Evolutionary conservation across 768 basidiomycete genomes (phyloP).

Genomic region (Hypholoma sublateritium): DNA sequence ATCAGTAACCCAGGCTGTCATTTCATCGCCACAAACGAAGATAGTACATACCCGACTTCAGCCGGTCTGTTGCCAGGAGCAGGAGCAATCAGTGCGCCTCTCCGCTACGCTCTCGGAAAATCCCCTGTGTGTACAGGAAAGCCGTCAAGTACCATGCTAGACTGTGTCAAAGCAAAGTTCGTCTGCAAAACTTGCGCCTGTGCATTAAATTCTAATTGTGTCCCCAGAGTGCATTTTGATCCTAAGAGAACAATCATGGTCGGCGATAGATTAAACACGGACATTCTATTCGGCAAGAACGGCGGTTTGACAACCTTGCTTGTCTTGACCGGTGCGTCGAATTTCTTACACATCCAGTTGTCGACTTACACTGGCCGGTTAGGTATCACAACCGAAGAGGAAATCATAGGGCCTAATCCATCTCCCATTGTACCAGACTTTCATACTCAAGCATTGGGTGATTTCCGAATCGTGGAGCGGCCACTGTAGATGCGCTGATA

Average conservation of each 20-base stretch:
- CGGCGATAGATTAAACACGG: constrained; percentile 93
- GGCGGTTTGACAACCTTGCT: constrained; percentile 87
- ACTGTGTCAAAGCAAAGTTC: constrained; percentile 78
- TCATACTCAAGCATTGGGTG: constrained; percentile 79
- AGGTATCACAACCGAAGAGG: constrained; percentile 79
- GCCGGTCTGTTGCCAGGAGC: constrained; percentile 80
- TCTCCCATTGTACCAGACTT: constrained; percentile 79
- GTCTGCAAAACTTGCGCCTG: constrained; percentile 14
- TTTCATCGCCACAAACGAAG: constrained; percentile 91
- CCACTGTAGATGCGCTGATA: constrained; percentile 13
- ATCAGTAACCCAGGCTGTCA: constrained; percentile 74
- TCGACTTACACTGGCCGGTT: constrained; percentile 5
- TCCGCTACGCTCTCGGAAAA: constrained; percentile 68
- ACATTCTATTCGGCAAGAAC: constrained; percentile 89
- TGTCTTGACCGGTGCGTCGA: constrained; percentile 77
- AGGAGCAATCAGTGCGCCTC: constrained; percentile 80
- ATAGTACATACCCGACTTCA: constrained; percentile 84
- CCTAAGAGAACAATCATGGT: constrained; percentile 90
- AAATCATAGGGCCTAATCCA: constrained; percentile 70
- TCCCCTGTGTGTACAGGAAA: constrained; percentile 86
- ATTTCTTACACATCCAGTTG: not conserved
- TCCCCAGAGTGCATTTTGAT: constrained; percentile 77
- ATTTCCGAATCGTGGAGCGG: constrained; percentile 51
- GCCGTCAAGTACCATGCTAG: constrained; percentile 89
- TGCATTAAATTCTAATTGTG: constrained; percentile 14